Base-by-base conservation (phyloP, 176 grass and related monocot species). In the Paspalum notatum region DNA sequence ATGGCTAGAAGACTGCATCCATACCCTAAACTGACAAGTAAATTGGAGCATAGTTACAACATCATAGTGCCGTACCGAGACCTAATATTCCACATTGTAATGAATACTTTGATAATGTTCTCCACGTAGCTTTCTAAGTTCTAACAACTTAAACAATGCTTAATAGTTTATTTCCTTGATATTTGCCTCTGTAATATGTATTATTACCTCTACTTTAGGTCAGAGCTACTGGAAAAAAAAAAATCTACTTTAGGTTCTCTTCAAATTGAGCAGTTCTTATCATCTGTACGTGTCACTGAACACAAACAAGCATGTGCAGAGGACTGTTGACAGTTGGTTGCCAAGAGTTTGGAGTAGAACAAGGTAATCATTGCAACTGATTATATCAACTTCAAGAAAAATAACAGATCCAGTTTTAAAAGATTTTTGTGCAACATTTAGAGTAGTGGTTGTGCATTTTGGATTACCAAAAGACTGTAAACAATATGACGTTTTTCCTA, bases 111-210 rank as follows among this genome's bases (percentile, higher is more conserved):
- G 52, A n/a, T 52, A 62, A 69, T 44, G 38, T 67, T 42, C 24
- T 39, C 16, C 58, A 24, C 26, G 22, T 51, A 17, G 3, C 49
- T 74, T 68, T 87, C 78, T 16, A 43, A 69, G 66, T 68, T 87
- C 78, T 16, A 43, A 69, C 43, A 82, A 75, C 44, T 69, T 47
- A 46, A 25, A n/a, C 42, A 69, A 46, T 13, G 44, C 66, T 43
- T 67, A 80, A 73, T 49, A 72, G 61, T 17, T 67, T 52, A 21
- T 59, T 80, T 85, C 12, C 69, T 74, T 44, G 47, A 71, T 62
- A 64, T 69, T 32, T 57, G 39, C 77, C 66, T 27, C 13, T 37
- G 66, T 59, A 32, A 32, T 32, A 1, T 3, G 32, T 32, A 32
- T 32, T 32, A 27, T 52, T 45, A 11, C 40, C 73, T 75, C 18